phyloP scores from a whole-genome alignment of 306 rosid genomes.

The Fragaria ananassa region DNA sequence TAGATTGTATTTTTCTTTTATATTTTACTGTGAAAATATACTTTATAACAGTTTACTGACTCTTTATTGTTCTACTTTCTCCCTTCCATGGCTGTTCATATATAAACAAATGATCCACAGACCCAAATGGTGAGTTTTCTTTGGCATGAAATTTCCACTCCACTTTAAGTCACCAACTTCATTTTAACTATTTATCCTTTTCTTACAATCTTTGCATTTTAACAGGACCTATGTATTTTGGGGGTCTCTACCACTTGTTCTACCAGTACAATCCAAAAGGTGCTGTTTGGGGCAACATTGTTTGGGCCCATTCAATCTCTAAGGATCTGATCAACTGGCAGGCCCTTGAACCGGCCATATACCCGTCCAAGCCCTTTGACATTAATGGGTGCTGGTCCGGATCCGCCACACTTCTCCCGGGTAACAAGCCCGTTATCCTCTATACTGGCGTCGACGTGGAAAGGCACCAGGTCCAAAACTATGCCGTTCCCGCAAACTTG shows the following conservation, averaged over 20 bases:
- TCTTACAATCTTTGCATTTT: neutral
- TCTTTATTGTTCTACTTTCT: neutral
- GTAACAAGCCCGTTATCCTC: conserved; percentile 59
- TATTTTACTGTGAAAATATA: neutral
- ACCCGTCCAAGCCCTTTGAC: conserved; percentile 71
- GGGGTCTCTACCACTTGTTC: conserved; percentile 74
- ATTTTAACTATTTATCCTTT: neutral
- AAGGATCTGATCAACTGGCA: conserved; percentile 73
- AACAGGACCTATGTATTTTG: conserved; percentile 74
- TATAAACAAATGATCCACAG: conserved; percentile 33
- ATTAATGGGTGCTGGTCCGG: conserved; percentile 90
- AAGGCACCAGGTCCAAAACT: conserved; percentile 57
- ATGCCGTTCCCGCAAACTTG: conserved; percentile 49
- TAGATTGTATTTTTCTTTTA: too few relatives aligned
- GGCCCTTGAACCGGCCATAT: conserved; percentile 49
- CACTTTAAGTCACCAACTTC: neutral
- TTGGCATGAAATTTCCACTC: neutral
- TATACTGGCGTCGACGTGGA: conserved; percentile 63
- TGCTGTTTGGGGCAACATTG: conserved; percentile 91
- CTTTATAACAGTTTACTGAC: conserved; percentile 1
- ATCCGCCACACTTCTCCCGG: conserved; percentile 65
- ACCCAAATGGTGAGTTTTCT: conserved; percentile 71
- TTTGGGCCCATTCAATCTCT: conserved; percentile 90
- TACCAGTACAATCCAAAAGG: conserved; percentile 88
- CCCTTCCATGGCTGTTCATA: conserved; percentile 7